Evolutionary conservation across 495 filamentous ascomycete genomes (phyloP), one percentile per base, ranked within the genome.

Genomic region (Podospora fimiseda): DNA sequence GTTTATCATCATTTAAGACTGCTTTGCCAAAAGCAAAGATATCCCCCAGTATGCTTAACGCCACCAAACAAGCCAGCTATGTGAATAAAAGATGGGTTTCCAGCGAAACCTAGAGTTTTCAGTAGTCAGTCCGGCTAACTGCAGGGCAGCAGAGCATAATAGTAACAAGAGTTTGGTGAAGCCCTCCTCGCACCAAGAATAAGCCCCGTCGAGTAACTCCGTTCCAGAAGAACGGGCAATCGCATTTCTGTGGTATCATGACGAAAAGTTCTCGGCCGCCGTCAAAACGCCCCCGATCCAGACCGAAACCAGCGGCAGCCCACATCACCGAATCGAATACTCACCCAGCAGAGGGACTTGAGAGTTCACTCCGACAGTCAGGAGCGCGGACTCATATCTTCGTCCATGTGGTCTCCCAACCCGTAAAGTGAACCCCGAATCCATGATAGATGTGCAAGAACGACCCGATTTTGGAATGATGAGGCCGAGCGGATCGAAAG

Each of bases 181-280:
- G 62, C 72, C 64, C 87, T 84, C 87, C 91, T 96, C 90, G 90
- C 87, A 83, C 88, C 93, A 88, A 96, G 89, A 96, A 95, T 98
- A 89, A 96, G 93, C 93, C 93, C 93, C 93, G 95, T 98, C 90
- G 89, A 95, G 93, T 96, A 91, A 94, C 88, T 81, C 66, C 67
- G 65, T 61, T 56, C 80, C 82, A 61, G 57, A 53, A 60, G 67
- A 69, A 56, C 57, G 64, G 79, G 88, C 89, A 96, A 96, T 96
- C 93, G 91, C 92, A 96, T 98, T 82, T 86, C 93, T 96, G 82
- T 96, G 76, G 68, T 22, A 88, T 81, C 83, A 76, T 83, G 92
- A 96, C 92, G 88, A 95, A 91, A 78, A 72, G 68, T 74, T 67
- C 69, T 61, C 67, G 62, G 69, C 66, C 60, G 65, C 27, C 50